Percentiles rank a stretch among this genome's conserved stretches.
Conservation (phyloP, 768 basidiomycete genomes). For the Vishniacozyma victoriae region DNA sequence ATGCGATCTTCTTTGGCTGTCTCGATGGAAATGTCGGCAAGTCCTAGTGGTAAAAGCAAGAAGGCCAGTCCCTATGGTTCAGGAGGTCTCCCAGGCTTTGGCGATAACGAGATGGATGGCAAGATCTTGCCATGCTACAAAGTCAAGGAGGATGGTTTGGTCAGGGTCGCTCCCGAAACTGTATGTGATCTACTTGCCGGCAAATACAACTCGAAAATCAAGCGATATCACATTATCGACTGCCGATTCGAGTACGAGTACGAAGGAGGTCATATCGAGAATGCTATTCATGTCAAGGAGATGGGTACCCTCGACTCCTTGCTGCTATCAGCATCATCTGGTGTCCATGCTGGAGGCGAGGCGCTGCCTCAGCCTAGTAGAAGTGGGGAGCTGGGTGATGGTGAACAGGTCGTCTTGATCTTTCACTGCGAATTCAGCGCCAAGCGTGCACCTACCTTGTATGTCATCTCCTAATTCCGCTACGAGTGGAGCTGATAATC, state of each 20-base stretch:
- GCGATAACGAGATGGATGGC: constrained; percentile 85
- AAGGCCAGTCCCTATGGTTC: constrained; percentile 26
- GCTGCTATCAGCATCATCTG: constrained; percentile 52
- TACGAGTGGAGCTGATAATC: constrained; percentile 4
- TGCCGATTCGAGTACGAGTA: constrained; percentile 98
- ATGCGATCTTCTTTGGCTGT: constrained; percentile 17
- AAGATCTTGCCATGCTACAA: constrained; percentile 91
- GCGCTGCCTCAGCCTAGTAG: constrained; percentile 46
- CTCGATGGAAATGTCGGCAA: constrained; percentile 6
- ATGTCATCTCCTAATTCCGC: constrained; percentile 48
- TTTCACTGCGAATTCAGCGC: constrained; percentile 98
- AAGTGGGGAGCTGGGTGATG: constrained; percentile 60
- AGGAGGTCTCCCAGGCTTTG: constrained; percentile 73
- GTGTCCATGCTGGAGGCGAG: constrained; percentile 46
- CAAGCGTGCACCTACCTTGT: constrained; percentile 95
- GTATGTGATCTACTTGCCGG: constrained; percentile 73
- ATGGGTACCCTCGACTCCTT: constrained; percentile 71
- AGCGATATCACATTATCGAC: constrained; percentile 76
- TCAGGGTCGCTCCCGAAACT: constrained; percentile 75
- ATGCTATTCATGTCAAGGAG: constrained; percentile 86
- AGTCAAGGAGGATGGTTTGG: constrained; percentile 89
- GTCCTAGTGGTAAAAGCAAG: constrained; percentile 13
- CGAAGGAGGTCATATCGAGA: constrained; percentile 82
- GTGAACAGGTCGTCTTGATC: constrained; percentile 74
- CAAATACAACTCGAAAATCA: constrained; percentile 59